Base-by-base conservation (phyloP, 2,329 filamentous ascomycete genomes). In the Ophiostoma novo-ulmi region DNA sequence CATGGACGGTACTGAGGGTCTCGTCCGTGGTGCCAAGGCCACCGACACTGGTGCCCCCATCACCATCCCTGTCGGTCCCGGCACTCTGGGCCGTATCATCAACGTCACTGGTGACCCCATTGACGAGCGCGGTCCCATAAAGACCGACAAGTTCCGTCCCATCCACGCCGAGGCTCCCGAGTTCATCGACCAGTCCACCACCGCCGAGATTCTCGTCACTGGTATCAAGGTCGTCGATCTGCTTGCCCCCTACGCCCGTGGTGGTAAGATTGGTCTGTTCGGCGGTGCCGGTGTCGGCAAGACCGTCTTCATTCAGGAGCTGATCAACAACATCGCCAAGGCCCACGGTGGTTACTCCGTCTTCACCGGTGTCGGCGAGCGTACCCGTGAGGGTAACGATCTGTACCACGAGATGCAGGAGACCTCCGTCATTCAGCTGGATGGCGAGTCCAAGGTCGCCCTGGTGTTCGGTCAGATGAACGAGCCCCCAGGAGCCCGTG, bases 361-460 rank as follows among this genome's bases (percentile, higher is more conserved):
- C 82, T 99, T 99, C 91, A 97, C 93, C 81, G 95, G 95, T 94
- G 95, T 99, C 85, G 95, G 95, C 83, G 95, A 99, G 91, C 94
- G 95, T 88, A 99, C 95, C 82, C 95, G 95, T 93, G 95, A 99
- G 90, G 95, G 95, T 89, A 99, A 99, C 90, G 95, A 99, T 90
- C 85, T 99, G 88, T 99, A 99, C 91, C 94, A 99, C 87, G 95
- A 99, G 89, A 99, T 99, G 95, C 95, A 98, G 88, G 94, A 99
- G 87, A 99, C 95, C 77, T 93, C 92, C 81, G 95, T 99, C 88
- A 99, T 99, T 85, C 90, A 99, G 85, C 93, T 99, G 77, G 95
- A 99, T 76, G 95, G 95, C 84, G 94, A 97, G 80, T 98, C 95
- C 83, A 99, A 99, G 91, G 95, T 98, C 87, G 93, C 95, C 75